phyloP scores from a whole-genome alignment of 1,284 basidiomycete species.

The Microbotryum saponariae region DNA sequence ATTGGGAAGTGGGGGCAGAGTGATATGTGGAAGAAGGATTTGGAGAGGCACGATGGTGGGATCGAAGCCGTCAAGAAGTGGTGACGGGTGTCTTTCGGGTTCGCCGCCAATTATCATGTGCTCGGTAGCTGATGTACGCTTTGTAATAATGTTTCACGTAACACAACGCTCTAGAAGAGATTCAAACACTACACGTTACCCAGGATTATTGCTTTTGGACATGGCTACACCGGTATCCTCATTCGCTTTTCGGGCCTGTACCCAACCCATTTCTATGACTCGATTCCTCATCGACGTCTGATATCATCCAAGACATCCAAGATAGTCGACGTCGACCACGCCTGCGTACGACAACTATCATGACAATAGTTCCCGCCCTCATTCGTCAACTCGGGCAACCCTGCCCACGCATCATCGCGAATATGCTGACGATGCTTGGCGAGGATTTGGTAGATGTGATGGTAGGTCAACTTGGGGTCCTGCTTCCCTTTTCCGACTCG shows the following conservation, averaged over 20 bases:
- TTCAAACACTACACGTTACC: too few species aligned
- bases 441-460: conserved; percentile 66
- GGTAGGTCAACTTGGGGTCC: conserved; percentile 64
- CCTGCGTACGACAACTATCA: conserved; percentile 85
- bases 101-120: too few species aligned
- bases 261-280: too few species aligned
- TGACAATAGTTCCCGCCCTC: conserved; percentile 62
- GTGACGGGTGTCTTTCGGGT: background rate
- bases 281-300: background rate
- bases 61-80: conserved; percentile 57
- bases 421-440: conserved; percentile 65
- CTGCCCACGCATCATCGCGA: conserved; percentile 73
- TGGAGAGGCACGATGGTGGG: conserved; percentile 69
- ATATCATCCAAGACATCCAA: conserved; percentile 76
- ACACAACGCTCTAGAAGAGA: too few species aligned
- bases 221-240: too few species aligned
- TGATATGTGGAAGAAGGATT: conserved; percentile 75
- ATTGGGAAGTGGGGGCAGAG: conserved; percentile 72
- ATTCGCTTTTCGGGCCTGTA: too few species aligned
- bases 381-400: conserved; percentile 68
- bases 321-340: conserved; percentile 82
- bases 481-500: conserved; percentile 55
- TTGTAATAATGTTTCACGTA: too few species aligned
- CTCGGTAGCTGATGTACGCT: too few species aligned
- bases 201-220: too few species aligned